Evolutionary conservation across 2,329 filamentous ascomycete genomes (phyloP), one percentile per base, ranked within the genome.

Genomic region (Venturia asperata): DNA sequence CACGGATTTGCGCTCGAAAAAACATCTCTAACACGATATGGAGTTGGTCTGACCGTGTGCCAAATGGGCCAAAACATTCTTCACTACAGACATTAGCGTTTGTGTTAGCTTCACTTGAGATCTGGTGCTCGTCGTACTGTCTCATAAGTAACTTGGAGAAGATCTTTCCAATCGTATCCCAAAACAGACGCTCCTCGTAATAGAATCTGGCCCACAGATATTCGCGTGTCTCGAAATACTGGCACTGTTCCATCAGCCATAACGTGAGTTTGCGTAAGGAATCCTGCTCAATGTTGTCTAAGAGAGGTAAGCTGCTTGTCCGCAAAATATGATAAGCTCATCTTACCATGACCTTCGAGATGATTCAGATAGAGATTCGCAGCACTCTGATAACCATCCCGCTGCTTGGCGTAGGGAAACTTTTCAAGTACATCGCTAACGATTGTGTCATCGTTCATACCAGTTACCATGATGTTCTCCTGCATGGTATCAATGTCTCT

Each of bases 321-420:
- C 34, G 24, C 39, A 21, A 61, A 30, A n/a, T 61, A 39, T 7
- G n/a, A 24, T 27, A 19, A 9, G 19, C 52, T 42, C 21, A 15
- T 39, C 43, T 47, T 30, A 62, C 55, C 3, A 63, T 62, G 37
- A 3, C 21, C 34, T n/a, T 62, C 58, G 34, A 66, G 11, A 64
- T 47, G 61, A 19, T 17, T 30, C 19, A 64, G n/a, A 34, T 43
- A 55, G 47, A 64, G 45, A 17, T 43, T 55, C 39, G 47, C 34
- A 45, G 34, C 64, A 34, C 19, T 27, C n/a, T 65, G 52, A 39
- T 61, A 13, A 61, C 66, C n/a, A 43, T 64, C 19, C 63, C 62
- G 13, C 39, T 65, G 58, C 41, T 63, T 37, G 30, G 68, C 42
- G 45, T 70, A 76, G 21, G 75, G 75, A 58, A 77, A 76, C 17